These are phyloP conservation scores for Vigna unguiculata DNA, from an alignment of 306 rosid genomes.

Conservation along the genomic window DNA sequence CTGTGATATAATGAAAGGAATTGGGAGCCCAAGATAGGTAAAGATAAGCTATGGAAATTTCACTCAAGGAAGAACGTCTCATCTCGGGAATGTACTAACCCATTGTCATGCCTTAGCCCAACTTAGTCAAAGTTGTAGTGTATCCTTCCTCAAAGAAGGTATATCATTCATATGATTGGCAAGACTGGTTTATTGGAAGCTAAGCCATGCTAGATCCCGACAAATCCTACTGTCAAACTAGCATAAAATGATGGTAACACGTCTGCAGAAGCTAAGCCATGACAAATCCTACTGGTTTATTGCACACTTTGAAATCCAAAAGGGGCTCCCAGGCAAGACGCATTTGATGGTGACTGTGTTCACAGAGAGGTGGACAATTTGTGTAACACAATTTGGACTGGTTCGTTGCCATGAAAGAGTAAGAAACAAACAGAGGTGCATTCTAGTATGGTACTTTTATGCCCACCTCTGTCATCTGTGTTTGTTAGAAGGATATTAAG, in stretches of 20 bases:
- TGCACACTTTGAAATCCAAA: constrained; percentile 18
- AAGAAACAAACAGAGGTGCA: constrained; percentile 18
- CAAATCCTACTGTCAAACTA: not conserved
- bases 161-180: constrained; percentile 8
- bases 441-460: not conserved
- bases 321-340: not conserved
- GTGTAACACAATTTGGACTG: not conserved
- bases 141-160: constrained; percentile 15
- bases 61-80: constrained; percentile 1
- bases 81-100: not conserved
- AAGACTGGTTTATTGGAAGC: constrained; percentile 2
- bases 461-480: not conserved
- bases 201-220: not conserved
- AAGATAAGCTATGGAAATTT: not conserved
- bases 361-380: not conserved
- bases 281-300: no score
- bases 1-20: constrained; percentile 21
- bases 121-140: not conserved
- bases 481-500: not conserved
- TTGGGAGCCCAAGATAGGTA: constrained; percentile 2
- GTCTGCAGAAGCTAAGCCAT: not conserved
- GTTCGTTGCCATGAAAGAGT: not conserved
- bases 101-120: constrained; percentile 8
- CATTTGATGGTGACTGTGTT: not conserved
- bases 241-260: constrained; percentile 6